These are phyloP conservation scores for Daldinia loculata DNA, from an alignment of 495 filamentous ascomycete species.

Conservation along the genomic window DNA sequence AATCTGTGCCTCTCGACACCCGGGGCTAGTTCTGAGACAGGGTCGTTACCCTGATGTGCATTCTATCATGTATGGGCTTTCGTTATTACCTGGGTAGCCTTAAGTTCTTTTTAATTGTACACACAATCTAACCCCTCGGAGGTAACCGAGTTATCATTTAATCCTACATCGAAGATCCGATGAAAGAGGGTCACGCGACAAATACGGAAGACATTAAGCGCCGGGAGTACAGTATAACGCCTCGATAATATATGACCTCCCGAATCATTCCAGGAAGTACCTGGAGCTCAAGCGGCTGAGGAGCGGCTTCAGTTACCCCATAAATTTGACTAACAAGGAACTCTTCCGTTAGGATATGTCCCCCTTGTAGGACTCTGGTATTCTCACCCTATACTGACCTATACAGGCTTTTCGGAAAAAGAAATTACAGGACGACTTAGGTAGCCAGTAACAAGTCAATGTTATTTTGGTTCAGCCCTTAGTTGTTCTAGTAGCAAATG, in stretches of 20 bases:
- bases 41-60: conserved; percentile 31
- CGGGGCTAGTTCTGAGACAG: conserved; percentile 34
- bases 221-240: background rate
- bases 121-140: conserved; percentile 17
- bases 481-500: conserved; percentile 6
- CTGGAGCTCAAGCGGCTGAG: conserved; percentile 25
- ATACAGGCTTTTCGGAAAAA: conserved; percentile 1
- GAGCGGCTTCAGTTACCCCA: conserved; percentile 30
- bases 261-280: background rate
- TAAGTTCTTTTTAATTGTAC: background rate
- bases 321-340: conserved; percentile 2
- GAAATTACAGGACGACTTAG: conserved; percentile 22
- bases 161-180: conserved; percentile 20
- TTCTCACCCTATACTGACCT: conserved; percentile 15
- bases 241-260: background rate
- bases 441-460: conserved; percentile 11
- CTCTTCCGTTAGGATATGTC: conserved; percentile 6
- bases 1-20: conserved; percentile 24
- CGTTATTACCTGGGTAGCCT: background rate
- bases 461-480: background rate
- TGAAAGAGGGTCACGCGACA: background rate
- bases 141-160: conserved; percentile 30
- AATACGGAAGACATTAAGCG: background rate
- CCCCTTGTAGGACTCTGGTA: conserved; percentile 9
- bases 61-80: background rate